Evolutionary conservation across 495 filamentous ascomycete species (phyloP), one percentile per base, ranked within the genome.

Genomic region (Aspergillus sparsus): DNA sequence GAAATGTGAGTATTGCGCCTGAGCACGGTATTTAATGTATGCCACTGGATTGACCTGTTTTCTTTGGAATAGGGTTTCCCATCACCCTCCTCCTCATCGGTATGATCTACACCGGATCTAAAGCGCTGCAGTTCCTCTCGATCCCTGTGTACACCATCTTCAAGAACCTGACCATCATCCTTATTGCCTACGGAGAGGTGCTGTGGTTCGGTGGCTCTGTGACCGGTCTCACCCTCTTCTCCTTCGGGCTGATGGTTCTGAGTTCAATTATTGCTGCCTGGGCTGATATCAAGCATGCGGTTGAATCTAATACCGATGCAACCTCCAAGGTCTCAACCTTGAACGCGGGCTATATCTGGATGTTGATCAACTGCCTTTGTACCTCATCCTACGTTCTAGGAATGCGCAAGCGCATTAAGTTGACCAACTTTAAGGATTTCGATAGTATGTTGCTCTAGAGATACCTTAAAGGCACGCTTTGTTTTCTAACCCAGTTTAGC

Each of bases 141-240:
- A 96, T 99, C 53, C 94, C 94, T 11, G 94, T 99, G 5, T 99
- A 99, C 79, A 99, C 94, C 52, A 99, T 99, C 74, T 99, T 99
- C 85, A 99, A 99, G 83, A 99, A 99, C 74, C 74, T 99, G 80
- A 98, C 94, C 52, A 99, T 94, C 74, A 99, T 99, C 66, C 85
- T 98, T 37, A 98, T 98, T 68, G 94, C 94, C 52, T 99, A 99
- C 68, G 94, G 94, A 60, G 94, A 99, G 78, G 94, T 99, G 32
- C 82, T 99, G 58, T 99, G 94, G 94, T 99, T 99, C 70, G 94
- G 94, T 61, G 94, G 94, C 69, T 92, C 89, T 42, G 94, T 99
- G 42, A 91, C 89, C 36, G 80, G 85, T 12, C 85, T 96, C 76
- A 87, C 93, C 4, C 84, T 99, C 15, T 89, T 98, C 73, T 96